phyloP scores from a whole-genome alignment of 768 basidiomycete species.

The Hemileccinum rubropunctum region DNA sequence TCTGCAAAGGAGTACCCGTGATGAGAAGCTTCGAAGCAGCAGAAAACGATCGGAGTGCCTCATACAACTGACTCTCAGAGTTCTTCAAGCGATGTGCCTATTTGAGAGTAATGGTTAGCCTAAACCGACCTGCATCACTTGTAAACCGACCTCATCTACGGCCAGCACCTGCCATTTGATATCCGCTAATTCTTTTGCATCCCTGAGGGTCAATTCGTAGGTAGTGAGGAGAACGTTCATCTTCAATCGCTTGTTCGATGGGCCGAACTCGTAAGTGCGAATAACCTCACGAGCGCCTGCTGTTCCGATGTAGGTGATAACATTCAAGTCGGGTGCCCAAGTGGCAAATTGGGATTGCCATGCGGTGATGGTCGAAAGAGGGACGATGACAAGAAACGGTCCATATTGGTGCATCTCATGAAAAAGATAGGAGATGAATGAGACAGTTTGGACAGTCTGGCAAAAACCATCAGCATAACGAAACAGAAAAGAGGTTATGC shows the following conservation, averaged over 20 bases:
- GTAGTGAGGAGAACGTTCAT: slow-evolving; percentile 98
- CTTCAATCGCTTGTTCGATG: slow-evolving; percentile 84
- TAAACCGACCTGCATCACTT: neutral
- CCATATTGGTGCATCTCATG: slow-evolving; percentile 92
- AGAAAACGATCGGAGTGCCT: slow-evolving; percentile 85
- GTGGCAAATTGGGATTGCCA: slow-evolving; percentile 94
- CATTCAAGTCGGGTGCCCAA: slow-evolving; percentile 97
- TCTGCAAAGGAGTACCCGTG: slow-evolving; percentile 97
- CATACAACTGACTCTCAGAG: slow-evolving; percentile 94
- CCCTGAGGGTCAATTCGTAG: slow-evolving; percentile 92
- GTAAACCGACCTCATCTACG: slow-evolving; percentile 80
- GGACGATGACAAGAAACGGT: slow-evolving; percentile 96
- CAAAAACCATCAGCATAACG: slow-evolving; percentile 11
- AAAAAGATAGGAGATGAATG: slow-evolving; percentile 93
- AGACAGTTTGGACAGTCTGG: slow-evolving; percentile 92
- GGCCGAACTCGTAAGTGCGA: slow-evolving; percentile 87
- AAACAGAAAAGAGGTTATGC: neutral
- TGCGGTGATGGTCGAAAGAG: slow-evolving; percentile 95
- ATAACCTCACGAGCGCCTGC: slow-evolving; percentile 87
- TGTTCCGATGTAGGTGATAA: slow-evolving; percentile 94
- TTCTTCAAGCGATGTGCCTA: slow-evolving; percentile 98
- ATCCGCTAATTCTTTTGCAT: slow-evolving; percentile 81
- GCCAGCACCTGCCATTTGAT: slow-evolving; percentile 98
- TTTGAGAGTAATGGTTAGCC: slow-evolving; percentile 14
- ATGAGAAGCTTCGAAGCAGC: slow-evolving; percentile 93